phyloP scores from a whole-genome alignment of 441 rosid genomes.

The Omphalea diandra region DNA sequence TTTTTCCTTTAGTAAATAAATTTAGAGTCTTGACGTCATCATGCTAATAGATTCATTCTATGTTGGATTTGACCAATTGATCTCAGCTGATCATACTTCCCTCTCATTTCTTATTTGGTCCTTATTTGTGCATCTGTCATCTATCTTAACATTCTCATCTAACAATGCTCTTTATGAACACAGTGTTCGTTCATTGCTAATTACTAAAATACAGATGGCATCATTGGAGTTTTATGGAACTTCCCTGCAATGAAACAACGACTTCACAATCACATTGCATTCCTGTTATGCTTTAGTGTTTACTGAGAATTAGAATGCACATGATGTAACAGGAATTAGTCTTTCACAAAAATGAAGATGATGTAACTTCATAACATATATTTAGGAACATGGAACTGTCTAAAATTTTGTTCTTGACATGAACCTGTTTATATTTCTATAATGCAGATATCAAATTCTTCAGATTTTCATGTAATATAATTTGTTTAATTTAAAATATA shows the following conservation, averaged over 20 bases:
- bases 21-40: background rate
- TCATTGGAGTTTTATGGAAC: background rate
- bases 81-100: background rate
- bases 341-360: background rate
- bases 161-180: background rate
- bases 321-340: no score
- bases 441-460: background rate
- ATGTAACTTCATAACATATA: background rate
- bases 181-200: background rate
- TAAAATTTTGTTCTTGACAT: background rate
- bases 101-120: background rate
- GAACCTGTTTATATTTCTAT: background rate
- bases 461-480: background rate
- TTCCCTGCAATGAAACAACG: background rate
- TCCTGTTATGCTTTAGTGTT: background rate
- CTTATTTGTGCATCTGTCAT: background rate
- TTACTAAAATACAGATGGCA: no score
- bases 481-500: slow-evolving; percentile 2
- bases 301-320: background rate
- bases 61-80: background rate
- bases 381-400: background rate
- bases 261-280: background rate
- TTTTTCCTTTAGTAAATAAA: no score
- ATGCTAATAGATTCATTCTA: background rate
- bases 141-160: background rate